A percentile compares a stretch with the other conserved stretches of the same genome.
Conservation (phyloP, 106 monocot species). For the Narthecium ossifragum region DNA sequence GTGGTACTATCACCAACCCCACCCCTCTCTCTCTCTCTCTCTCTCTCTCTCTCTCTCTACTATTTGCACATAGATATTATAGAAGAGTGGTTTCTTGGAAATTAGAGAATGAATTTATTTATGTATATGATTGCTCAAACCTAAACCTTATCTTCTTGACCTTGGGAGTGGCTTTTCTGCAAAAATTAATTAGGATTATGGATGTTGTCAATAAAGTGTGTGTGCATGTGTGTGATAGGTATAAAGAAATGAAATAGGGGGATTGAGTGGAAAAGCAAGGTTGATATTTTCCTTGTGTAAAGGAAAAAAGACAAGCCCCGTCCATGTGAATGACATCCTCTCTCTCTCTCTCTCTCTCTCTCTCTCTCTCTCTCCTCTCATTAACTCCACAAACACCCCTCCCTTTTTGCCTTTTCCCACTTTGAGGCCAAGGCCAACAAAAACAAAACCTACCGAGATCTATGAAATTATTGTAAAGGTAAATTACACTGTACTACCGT, state of each 20-base stretch:
- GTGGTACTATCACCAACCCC: no score
- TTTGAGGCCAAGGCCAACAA: not conserved
- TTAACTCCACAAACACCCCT: no score
- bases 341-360: not conserved
- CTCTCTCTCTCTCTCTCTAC: not conserved
- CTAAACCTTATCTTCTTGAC: not conserved
- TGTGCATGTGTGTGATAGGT: not conserved
- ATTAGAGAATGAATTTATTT: not conserved
- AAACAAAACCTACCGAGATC: not conserved
- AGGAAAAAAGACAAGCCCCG: not conserved
- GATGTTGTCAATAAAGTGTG: not conserved
- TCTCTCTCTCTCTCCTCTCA: not conserved
- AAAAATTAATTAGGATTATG: not conserved
- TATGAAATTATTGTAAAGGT: not conserved
- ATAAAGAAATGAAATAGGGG: not conserved
- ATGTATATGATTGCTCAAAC: not conserved
- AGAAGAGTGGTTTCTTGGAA: not conserved
- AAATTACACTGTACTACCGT: not conserved
- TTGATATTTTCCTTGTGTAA: not conserved
- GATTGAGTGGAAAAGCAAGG: constrained; percentile 2
- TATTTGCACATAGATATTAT: no score
- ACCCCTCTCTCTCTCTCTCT: no score
- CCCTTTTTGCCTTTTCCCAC: not conserved
- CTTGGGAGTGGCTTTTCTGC: no score
- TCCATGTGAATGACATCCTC: not conserved